Percentiles rank a stretch among this genome's conserved stretches.
These are phyloP conservation scores for Quercus phellos DNA, from an alignment of 331 rosid genomes.

Conservation along the genomic window DNA sequence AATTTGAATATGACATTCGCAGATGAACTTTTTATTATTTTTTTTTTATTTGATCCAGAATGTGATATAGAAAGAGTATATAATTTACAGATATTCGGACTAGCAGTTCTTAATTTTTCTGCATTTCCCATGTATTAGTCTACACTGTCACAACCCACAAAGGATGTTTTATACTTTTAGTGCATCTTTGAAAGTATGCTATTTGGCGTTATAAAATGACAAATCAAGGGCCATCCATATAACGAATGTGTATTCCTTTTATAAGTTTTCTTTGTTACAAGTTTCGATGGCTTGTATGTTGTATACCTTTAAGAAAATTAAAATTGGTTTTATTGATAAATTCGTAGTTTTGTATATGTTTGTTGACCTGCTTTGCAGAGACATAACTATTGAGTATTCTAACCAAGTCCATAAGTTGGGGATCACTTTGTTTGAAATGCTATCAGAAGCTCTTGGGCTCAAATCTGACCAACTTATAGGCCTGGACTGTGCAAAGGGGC, in stretches of 20 bases:
- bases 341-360: too few species aligned
- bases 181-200: too few species aligned
- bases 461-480: constrained; percentile 12
- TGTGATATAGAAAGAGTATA: neutral
- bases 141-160: too few species aligned
- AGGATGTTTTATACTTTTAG: too few species aligned
- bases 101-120: neutral
- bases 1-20: neutral
- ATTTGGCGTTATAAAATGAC: too few species aligned
- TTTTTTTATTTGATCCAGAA: neutral
- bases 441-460: constrained; percentile 30
- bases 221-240: too few species aligned
- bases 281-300: neutral
- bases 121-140: neutral
- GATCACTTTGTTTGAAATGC: constrained; percentile 6
- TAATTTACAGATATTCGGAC: neutral
- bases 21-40: neutral
- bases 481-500: constrained; percentile 10
- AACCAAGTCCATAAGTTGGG: constrained; percentile 13
- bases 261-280: too few species aligned
- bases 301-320: neutral
- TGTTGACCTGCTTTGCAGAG: constrained; percentile 14
- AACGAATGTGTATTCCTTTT: too few species aligned
- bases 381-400: constrained; percentile 7
- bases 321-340: neutral